These are phyloP conservation scores for Kingdonia uniflora DNA, from an alignment of 164 flowering plant species.

Conservation along the genomic window DNA sequence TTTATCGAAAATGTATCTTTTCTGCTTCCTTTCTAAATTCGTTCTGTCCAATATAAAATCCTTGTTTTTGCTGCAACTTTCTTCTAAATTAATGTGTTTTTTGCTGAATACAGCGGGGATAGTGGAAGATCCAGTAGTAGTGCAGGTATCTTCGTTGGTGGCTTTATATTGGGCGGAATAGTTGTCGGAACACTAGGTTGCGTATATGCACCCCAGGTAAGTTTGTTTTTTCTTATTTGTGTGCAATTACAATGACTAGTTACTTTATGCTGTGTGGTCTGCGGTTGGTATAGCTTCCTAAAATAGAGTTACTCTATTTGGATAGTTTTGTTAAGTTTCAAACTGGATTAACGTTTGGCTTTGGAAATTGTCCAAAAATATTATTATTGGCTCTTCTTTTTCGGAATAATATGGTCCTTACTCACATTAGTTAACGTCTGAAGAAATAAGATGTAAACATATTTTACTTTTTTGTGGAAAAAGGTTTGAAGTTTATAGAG, in stretches of 20 bases:
- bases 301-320: background rate
- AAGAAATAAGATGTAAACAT: too few species aligned
- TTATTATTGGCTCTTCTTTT: too few species aligned
- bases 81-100: background rate
- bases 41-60: background rate
- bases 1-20: too few species aligned
- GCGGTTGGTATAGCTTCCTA: background rate
- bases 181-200: conserved; percentile 84
- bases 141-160: conserved; percentile 70
- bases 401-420: too few species aligned
- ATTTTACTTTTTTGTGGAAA: too few species aligned
- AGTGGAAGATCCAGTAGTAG: conserved; percentile 45
- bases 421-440: too few species aligned
- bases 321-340: background rate
- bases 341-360: background rate
- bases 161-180: conserved; percentile 89
- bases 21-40: background rate
- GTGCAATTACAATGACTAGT: too few species aligned
- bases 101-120: conserved; percentile 29
- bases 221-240: background rate
- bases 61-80: background rate
- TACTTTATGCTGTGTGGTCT: background rate
- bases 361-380: too few species aligned
- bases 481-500: too few species aligned
- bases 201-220: conserved; percentile 92